phyloP scores from a whole-genome alignment of 495 filamentous ascomycete genomes.

The Hyaloscypha hepaticicola region DNA sequence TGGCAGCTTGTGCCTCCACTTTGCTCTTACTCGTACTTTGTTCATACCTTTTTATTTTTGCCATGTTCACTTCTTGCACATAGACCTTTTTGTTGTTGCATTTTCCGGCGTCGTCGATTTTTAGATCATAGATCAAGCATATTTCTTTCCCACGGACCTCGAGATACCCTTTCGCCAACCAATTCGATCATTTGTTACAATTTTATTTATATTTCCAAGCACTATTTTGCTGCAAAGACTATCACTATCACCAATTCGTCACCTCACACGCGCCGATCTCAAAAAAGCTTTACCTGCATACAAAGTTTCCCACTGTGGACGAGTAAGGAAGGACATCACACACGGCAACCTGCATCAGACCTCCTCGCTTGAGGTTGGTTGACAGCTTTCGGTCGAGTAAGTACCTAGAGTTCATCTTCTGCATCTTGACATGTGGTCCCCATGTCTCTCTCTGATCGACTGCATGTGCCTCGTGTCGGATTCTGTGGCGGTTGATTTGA shows the following conservation, averaged over 20 bases:
- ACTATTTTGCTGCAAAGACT: constrained; percentile 1
- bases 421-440: not conserved
- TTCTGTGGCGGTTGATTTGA: constrained; percentile 5
- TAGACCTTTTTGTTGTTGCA: constrained; percentile 22
- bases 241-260: constrained; percentile 16
- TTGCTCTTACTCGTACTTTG: constrained; percentile 28
- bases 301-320: constrained; percentile 1
- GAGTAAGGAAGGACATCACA: constrained; percentile 27
- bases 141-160: constrained; percentile 16
- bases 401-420: constrained; percentile 15
- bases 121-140: constrained; percentile 28
- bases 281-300: not conserved
- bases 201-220: constrained; percentile 1
- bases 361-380: constrained; percentile 9
- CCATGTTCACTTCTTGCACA: constrained; percentile 18
- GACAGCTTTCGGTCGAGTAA: constrained; percentile 1
- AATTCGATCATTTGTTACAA: constrained; percentile 1
- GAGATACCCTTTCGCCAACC: constrained; percentile 28
- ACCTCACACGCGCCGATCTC: constrained; percentile 12
- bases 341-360: constrained; percentile 20
- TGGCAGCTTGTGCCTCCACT: constrained; percentile 48
- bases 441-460: not conserved
- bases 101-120: constrained; percentile 26
- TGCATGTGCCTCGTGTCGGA: not conserved
- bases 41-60: constrained; percentile 13